Conservation (phyloP, 306 rosid genomes). For the Ormosia emarginata region DNA sequence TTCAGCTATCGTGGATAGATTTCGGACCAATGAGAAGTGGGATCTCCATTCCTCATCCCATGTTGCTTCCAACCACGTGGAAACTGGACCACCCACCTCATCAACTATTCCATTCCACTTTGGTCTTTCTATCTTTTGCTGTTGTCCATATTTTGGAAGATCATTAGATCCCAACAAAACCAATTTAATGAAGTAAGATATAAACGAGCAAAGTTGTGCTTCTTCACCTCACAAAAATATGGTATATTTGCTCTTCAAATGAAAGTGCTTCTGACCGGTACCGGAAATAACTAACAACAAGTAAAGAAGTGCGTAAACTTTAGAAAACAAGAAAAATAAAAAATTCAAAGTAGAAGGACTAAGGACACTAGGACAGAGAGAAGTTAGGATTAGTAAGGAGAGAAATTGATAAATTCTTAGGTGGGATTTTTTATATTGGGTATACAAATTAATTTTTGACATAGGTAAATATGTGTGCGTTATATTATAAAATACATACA, state of each 20-base stretch:
- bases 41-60: conserved; percentile 50
- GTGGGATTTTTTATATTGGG: too few relatives aligned
- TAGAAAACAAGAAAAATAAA: neutral
- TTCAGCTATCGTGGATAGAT: conserved; percentile 69
- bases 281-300: neutral
- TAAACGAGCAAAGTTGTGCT: neutral
- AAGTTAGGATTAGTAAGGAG: too few relatives aligned
- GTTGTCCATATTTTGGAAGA: neutral
- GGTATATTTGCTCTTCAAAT: neutral
- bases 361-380: too few relatives aligned
- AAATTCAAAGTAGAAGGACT: too few relatives aligned
- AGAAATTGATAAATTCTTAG: too few relatives aligned
- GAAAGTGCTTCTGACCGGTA: neutral
- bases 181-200: conserved; percentile 4
- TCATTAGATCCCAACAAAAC: conserved; percentile 1
- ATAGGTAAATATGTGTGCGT: too few relatives aligned
- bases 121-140: conserved; percentile 15
- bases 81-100: neutral
- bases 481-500: too few relatives aligned
- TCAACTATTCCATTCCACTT: conserved; percentile 1
- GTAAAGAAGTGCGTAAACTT: neutral
- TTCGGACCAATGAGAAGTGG: conserved; percentile 68
- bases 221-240: conserved; percentile 14
- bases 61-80: conserved; percentile 65
- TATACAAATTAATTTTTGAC: too few relatives aligned